Evolutionary conservation across 768 basidiomycete species (phyloP).

Genomic region (Hericium erinaceus): DNA sequence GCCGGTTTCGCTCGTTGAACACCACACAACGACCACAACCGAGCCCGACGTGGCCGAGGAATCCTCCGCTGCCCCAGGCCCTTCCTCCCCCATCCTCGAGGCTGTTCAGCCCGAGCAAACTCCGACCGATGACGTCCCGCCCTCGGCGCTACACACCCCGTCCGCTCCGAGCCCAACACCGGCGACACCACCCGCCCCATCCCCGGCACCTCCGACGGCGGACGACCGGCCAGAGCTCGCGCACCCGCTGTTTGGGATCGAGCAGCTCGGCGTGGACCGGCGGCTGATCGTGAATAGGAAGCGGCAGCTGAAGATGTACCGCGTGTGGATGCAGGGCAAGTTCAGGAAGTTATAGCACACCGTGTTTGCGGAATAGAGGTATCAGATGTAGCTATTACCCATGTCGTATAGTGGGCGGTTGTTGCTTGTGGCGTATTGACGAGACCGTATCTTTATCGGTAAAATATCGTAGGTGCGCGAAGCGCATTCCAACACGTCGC

Average conservation of each 20-base stretch:
- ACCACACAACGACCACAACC: conserved; percentile 22
- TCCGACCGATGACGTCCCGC: background rate
- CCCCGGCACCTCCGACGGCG: background rate
- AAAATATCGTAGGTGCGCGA: background rate
- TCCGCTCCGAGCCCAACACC: background rate
- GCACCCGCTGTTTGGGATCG: conserved; percentile 66
- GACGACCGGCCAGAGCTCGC: conserved; percentile 18
- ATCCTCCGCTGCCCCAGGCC: background rate
- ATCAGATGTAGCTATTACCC: background rate
- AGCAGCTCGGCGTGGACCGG: conserved; percentile 83
- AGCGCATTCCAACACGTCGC: no score
- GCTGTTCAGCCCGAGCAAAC: background rate
- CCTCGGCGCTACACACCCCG: background rate
- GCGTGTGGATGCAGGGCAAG: conserved; percentile 90
- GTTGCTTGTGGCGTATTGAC: background rate
- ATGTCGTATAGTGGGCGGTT: background rate
- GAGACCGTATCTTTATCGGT: background rate
- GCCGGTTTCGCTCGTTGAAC: conserved; percentile 22
- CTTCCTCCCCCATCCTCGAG: background rate
- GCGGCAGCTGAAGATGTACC: conserved; percentile 92
- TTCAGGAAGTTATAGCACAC: conserved; percentile 40
- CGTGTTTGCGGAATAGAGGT: background rate
- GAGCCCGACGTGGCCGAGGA: conserved; percentile 19
- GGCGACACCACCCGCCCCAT: background rate
- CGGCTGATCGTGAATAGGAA: conserved; percentile 90